Evolutionary conservation across 2,329 filamentous ascomycete species (phyloP).

Genomic region (Coniochaeta hoffmannii): DNA sequence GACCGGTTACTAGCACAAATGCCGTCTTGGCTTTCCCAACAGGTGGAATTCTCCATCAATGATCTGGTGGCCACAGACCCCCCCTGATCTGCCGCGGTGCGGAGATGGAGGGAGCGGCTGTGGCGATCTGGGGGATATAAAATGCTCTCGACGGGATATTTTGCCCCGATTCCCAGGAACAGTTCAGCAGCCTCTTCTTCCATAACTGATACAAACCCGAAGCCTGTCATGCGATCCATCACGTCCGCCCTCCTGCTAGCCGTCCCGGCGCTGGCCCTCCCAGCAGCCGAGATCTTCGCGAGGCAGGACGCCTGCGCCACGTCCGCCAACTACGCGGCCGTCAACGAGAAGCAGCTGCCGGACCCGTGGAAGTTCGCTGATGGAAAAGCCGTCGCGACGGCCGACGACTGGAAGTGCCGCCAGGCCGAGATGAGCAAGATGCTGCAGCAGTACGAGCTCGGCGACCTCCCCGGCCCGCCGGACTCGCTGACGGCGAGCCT

Average conservation of each 20-base stretch:
- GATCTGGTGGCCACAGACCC: background rate
- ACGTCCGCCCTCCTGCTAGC: background rate
- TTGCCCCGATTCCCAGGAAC: background rate
- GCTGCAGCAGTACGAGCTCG: slow-evolving; percentile 39
- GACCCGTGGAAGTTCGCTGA: slow-evolving; percentile 38
- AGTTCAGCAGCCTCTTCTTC: background rate
- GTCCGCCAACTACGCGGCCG: background rate
- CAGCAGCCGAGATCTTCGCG: slow-evolving; percentile 3
- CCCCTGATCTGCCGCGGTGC: background rate
- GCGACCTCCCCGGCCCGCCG: slow-evolving; percentile 33
- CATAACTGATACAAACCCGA: no score
- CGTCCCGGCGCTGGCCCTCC: slow-evolving; percentile 5
- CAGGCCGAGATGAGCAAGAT: slow-evolving; percentile 34
- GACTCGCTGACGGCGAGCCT: slow-evolving; percentile 32
- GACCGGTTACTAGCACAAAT: background rate
- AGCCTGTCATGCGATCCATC: background rate
- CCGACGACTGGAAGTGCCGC: slow-evolving; percentile 35
- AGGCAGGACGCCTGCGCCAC: slow-evolving; percentile 1
- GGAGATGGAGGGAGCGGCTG: background rate
- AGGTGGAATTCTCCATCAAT: background rate
- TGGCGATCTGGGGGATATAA: background rate
- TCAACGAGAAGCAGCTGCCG: slow-evolving; percentile 16
- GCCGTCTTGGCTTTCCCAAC: background rate
- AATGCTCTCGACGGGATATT: background rate
- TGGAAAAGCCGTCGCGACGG: slow-evolving; percentile 30